Percentiles rank a stretch among this genome's conserved stretches.
phyloP scores from a whole-genome alignment of 495 filamentous ascomycete genomes.

The Acidiella bohemica region DNA sequence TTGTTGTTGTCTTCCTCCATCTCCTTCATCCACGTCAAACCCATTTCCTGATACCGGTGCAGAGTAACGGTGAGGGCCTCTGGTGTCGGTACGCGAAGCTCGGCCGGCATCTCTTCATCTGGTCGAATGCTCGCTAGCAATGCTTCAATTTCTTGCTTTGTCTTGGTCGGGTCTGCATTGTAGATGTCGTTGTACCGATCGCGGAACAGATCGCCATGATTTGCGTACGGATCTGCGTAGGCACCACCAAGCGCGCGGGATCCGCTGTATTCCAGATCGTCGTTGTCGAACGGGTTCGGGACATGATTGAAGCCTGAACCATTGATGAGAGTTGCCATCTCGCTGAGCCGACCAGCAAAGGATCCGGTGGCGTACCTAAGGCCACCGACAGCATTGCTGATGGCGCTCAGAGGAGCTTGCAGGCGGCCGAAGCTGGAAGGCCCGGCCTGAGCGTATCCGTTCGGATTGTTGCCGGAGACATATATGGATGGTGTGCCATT shows the following conservation, averaged over 20 bases:
- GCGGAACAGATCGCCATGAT: conserved; percentile 12
- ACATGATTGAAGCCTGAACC: conserved; percentile 2
- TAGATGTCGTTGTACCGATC: conserved; percentile 6
- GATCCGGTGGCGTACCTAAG: conserved; percentile 4
- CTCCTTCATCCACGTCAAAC: conserved; percentile 66
- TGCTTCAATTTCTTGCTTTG: conserved; percentile 22
- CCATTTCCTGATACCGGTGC: conserved; percentile 74
- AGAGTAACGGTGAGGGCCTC: conserved; percentile 53
- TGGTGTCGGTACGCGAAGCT: conserved; percentile 41
- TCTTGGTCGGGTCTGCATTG: conserved; percentile 14
- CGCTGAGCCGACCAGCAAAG: not conserved
- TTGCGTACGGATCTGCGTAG: too few species aligned
- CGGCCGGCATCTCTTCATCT: conserved; percentile 27
- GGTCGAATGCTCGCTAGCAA: conserved; percentile 28
- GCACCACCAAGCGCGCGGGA: not conserved
- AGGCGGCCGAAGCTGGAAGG: not conserved
- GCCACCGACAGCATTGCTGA: conserved; percentile 3
- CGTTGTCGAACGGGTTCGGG: too few species aligned
- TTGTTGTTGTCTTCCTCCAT: conserved; percentile 67
- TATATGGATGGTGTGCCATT: not conserved
- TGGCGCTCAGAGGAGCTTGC: conserved; percentile 2
- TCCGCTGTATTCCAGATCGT: conserved; percentile 10
- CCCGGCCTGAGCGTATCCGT: not conserved
- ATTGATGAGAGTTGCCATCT: conserved; percentile 10
- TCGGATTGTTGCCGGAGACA: not conserved